These are phyloP conservation scores for Cladophialophora chaetospira DNA, from an alignment of 2,329 filamentous ascomycete genomes.

Conservation along the genomic window DNA sequence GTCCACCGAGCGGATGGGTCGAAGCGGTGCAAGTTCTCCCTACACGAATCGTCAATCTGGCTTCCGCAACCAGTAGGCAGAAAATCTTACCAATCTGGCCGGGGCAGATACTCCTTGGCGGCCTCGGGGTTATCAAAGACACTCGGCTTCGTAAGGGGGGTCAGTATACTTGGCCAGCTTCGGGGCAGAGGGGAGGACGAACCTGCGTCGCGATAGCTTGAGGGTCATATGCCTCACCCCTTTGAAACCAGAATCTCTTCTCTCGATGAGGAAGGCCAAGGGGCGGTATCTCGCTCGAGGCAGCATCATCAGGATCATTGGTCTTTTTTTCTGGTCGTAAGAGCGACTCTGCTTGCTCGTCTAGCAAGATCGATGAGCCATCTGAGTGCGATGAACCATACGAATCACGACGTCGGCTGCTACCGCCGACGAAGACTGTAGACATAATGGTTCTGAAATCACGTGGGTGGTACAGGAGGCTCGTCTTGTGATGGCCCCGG, in stretches of 20 bases:
- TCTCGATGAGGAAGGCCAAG: slow-evolving; percentile 13
- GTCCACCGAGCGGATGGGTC: slow-evolving; percentile 37
- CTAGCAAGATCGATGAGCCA: slow-evolving; percentile 9
- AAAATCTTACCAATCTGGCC: slow-evolving; percentile 36
- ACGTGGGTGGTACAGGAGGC: not conserved
- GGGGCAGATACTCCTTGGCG: slow-evolving; percentile 37
- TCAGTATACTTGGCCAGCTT: not conserved
- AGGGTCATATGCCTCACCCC: slow-evolving; percentile 31
- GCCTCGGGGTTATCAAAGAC: slow-evolving; percentile 49
- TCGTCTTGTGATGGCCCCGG: too few species aligned
- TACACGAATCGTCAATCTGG: not conserved
- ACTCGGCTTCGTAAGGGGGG: slow-evolving; percentile 39
- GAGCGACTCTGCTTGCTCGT: slow-evolving; percentile 11
- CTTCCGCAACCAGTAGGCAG: not conserved
- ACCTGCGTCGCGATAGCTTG: slow-evolving; percentile 38
- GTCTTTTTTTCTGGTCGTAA: not conserved
- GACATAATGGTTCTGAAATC: not conserved
- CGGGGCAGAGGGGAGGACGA: not conserved
- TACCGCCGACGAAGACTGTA: slow-evolving; percentile 3
- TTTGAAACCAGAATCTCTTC: slow-evolving; percentile 36
- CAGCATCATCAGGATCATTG: not conserved
- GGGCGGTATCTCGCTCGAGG: not conserved
- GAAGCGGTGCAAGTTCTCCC: slow-evolving; percentile 51
- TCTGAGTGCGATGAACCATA: not conserved
- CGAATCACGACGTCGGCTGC: not conserved